These are phyloP conservation scores for Cystofilobasidium macerans DNA, from an alignment of 768 basidiomycete species.

Conservation along the genomic window DNA sequence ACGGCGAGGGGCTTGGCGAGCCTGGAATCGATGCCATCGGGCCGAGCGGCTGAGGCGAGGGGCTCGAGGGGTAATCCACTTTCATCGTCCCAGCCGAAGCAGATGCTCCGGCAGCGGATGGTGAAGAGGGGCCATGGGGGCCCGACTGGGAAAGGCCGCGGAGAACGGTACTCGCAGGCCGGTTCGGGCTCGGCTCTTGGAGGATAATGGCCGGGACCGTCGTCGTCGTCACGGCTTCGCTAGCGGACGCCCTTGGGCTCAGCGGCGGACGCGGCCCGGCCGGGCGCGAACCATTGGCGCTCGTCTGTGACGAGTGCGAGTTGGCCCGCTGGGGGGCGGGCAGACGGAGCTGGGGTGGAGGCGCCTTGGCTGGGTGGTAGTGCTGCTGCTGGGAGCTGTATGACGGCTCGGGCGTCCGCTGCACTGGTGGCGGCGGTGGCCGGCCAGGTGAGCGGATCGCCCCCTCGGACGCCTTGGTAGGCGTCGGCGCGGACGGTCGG, in stretches of 20 bases:
- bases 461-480: constrained; percentile 36
- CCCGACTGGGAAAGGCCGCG: constrained; percentile 7
- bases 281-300: constrained; percentile 24
- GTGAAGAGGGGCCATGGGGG: not conserved
- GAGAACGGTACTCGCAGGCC: constrained; percentile 30
- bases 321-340: too few relatives aligned
- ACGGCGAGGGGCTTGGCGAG: constrained; percentile 36
- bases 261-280: constrained; percentile 37
- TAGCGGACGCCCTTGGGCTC: constrained; percentile 30
- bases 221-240: constrained; percentile 13
- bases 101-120: not conserved
- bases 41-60: constrained; percentile 27
- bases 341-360: constrained; percentile 10
- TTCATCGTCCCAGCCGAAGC: not conserved
- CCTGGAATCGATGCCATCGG: not conserved
- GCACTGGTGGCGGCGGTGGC: constrained; percentile 29
- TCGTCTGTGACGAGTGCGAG: constrained; percentile 18
- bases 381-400: too few relatives aligned
- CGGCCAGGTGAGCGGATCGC: constrained; percentile 30
- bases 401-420: not conserved
- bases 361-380: too few relatives aligned
- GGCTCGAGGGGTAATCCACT: constrained; percentile 14
- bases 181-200: constrained; percentile 28
- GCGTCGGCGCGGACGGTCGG: constrained; percentile 39
- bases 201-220: constrained; percentile 34